phyloP scores from a whole-genome alignment of 768 basidiomycete species.

The Pleurotus sapidus region DNA sequence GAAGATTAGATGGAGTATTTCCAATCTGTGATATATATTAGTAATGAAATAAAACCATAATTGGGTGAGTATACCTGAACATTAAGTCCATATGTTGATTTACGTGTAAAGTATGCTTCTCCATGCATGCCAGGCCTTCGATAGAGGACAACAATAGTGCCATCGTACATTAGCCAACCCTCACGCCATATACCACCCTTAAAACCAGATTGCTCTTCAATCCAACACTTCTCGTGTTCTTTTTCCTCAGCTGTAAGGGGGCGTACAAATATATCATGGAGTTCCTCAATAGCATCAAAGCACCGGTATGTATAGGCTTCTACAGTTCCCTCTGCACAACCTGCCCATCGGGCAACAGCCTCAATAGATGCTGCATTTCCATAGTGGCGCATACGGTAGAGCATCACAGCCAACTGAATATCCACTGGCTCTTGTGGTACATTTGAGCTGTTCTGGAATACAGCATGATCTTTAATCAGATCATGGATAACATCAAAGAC shows the following conservation, averaged over 20 bases:
- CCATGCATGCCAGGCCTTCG: slow-evolving; percentile 27
- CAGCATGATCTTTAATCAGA: slow-evolving; percentile 23
- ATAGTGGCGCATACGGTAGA: slow-evolving; percentile 23
- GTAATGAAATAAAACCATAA: neutral
- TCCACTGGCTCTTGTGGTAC: slow-evolving; percentile 22
- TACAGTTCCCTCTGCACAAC: slow-evolving; percentile 19
- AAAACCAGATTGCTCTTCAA: slow-evolving; percentile 14
- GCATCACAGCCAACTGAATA: slow-evolving; percentile 26
- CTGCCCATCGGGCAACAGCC: slow-evolving; percentile 22
- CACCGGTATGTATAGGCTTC: slow-evolving; percentile 15
- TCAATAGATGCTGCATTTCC: slow-evolving; percentile 24
- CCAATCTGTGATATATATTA: slow-evolving; percentile 9
- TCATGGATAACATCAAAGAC: slow-evolving; percentile 22
- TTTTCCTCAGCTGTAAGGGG: slow-evolving; percentile 18
- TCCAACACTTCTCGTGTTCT: slow-evolving; percentile 21
- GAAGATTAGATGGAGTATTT: slow-evolving; percentile 17
- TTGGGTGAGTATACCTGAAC: slow-evolving; percentile 20
- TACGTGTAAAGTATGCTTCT: slow-evolving; percentile 31
- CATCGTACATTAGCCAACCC: slow-evolving; percentile 28
- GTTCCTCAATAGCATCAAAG: slow-evolving; percentile 16
- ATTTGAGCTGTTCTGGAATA: slow-evolving; percentile 25
- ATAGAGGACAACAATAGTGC: slow-evolving; percentile 26
- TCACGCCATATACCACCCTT: slow-evolving; percentile 20
- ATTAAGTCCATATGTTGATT: slow-evolving; percentile 25
- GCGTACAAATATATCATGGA: slow-evolving; percentile 15